phyloP scores from a whole-genome alignment of 345 rosid genomes.

The Isatis tinctoria region DNA sequence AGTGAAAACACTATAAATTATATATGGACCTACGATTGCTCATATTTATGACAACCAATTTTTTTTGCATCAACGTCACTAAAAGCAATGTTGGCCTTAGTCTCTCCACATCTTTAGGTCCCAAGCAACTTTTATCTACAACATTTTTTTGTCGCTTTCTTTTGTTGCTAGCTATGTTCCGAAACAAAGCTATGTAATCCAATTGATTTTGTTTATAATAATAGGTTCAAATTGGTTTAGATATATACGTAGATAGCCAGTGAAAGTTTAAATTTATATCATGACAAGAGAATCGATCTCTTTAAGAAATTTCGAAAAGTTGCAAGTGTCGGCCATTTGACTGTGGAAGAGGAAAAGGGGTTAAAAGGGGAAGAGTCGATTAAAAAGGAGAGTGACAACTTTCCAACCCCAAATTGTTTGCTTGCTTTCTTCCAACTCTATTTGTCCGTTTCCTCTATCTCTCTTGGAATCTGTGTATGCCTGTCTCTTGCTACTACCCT shows the following conservation, averaged over 20 bases:
- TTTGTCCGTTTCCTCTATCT: conserved; percentile 54
- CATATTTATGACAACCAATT: background rate
- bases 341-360: conserved; percentile 8
- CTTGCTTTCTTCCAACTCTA: conserved; percentile 51
- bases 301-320: conserved; percentile 8
- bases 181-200: background rate
- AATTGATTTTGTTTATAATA: background rate
- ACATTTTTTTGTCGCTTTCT: background rate
- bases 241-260: background rate
- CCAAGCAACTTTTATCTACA: conserved; percentile 9
- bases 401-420: conserved; percentile 32
- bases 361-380: conserved; percentile 44
- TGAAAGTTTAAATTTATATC: background rate
- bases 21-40: background rate
- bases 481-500: conserved; percentile 19
- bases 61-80: background rate
- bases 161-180: conserved; percentile 1
- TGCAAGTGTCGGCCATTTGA: conserved; percentile 32
- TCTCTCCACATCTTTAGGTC: conserved; percentile 22
- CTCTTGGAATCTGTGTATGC: conserved; percentile 60
- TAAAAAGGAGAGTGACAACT: conserved; percentile 51
- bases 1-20: background rate
- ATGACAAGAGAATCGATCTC: background rate
- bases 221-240: background rate
- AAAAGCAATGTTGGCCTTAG: conserved; percentile 8